Conservation (phyloP, 2,329 filamentous ascomycete species). For the Pyrenochaeta sp. region DNA sequence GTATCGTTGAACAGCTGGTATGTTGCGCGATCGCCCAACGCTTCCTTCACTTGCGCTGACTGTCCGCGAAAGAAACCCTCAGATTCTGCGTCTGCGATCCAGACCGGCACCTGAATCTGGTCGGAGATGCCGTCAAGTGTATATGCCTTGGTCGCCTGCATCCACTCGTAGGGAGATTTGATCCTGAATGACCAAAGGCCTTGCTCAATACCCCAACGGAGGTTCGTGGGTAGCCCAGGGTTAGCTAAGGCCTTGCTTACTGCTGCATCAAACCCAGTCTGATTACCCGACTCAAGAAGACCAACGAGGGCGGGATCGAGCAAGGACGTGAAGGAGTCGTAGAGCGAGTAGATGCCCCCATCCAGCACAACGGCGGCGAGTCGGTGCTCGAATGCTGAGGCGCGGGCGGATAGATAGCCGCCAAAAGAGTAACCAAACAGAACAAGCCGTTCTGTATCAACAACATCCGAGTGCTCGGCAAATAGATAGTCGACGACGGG, state of each 20-base stretch:
- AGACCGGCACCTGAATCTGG: not conserved
- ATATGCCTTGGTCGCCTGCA: not conserved
- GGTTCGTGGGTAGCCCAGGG: no score
- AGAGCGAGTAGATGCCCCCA: not conserved
- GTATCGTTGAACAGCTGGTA: not conserved
- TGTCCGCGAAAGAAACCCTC: not conserved
- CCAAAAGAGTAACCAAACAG: not conserved
- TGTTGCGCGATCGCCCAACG: not conserved
- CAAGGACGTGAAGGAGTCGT: not conserved
- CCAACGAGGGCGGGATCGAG: not conserved
- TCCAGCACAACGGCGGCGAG: not conserved
- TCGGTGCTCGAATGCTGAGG: not conserved
- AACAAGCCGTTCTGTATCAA: not conserved
- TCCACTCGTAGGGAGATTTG: not conserved
- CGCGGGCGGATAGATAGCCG: not conserved
- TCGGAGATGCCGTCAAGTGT: not conserved
- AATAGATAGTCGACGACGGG: no score
- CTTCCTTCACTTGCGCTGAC: not conserved
- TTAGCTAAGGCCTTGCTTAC: not conserved
- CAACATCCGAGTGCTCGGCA: constrained; percentile 10
- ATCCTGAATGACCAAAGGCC: not conserved
- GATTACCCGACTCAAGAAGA: not conserved
- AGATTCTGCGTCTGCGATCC: not conserved
- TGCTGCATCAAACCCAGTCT: not conserved
- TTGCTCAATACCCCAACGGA: not conserved